These are phyloP conservation scores for Xerocomus nothofagi DNA, from an alignment of 1,284 basidiomycete species.

Conservation along the genomic window DNA sequence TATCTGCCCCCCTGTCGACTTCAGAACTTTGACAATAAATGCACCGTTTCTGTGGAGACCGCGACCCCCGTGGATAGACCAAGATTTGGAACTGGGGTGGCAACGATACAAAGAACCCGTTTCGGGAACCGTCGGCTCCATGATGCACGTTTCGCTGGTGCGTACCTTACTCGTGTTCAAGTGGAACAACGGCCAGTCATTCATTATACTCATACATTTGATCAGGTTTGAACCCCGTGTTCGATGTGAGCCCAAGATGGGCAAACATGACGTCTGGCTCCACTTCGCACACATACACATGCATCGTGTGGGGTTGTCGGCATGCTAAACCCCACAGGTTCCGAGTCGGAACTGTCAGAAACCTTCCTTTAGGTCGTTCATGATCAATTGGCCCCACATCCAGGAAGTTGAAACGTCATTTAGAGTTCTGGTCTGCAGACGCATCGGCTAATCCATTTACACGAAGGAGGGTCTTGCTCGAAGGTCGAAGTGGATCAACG, in stretches of 20 bases:
- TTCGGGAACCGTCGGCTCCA: no score
- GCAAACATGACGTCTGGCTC: not conserved
- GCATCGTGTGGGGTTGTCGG: not conserved
- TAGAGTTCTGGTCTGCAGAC: not conserved
- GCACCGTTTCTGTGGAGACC: not conserved
- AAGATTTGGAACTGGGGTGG: no score
- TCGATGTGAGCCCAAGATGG: not conserved
- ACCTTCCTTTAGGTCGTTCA: not conserved
- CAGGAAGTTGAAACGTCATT: not conserved
- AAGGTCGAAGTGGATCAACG: constrained; percentile 9
- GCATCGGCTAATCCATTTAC: not conserved
- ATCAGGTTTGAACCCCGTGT: no score
- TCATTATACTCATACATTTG: no score
- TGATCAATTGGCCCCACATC: constrained; percentile 1
- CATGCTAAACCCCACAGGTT: not conserved
- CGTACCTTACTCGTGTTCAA: no score
- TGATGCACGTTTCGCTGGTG: no score
- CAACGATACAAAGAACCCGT: no score
- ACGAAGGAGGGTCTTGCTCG: not conserved
- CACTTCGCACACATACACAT: not conserved
- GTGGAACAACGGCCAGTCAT: no score
- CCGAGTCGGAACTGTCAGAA: not conserved
- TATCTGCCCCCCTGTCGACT: not conserved
- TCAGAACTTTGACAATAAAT: not conserved
- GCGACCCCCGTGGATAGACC: no score